Evolutionary conservation across 352 stramenopile genomes (phyloP), one percentile per base, ranked within the genome.

Genomic region (Globisporangium camurandrum): DNA sequence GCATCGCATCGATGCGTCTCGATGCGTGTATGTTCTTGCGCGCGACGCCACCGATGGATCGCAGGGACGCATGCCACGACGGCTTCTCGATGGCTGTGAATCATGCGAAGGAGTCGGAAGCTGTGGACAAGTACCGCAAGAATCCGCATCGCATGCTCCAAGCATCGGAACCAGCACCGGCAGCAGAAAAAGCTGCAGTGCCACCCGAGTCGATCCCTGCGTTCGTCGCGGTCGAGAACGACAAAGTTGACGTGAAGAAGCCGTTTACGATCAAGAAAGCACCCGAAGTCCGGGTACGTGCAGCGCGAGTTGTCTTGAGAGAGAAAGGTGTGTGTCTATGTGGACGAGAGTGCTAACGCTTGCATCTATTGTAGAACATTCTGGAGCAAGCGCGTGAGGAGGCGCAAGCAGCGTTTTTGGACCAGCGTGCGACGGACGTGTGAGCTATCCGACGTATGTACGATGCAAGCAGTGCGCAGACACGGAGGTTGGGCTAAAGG

Each of bases 331-430:
- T 38, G 31, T 53, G 22, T 46, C 26, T 28, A 24, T 26, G 23
- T 7, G 3, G 33, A 5, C 10, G 33, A 38, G 10, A 38, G 33
- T 12, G 10, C 33, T 39, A 5, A 20, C 33, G 5, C 33, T 20
- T 17, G 11, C 33, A 17, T 39, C 1, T 12, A 17, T 19, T 39
- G 33, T 43, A 79, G 68, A 75, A 68, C 54, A 46, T 79, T 28
- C 47, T 75, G 51, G 57, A 79, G n/a, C 51, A 69, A 0, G 68
- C 68, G 10, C 68, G 68, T 24, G 59, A 60, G 49, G 65, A 78
- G 55, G 62, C 62, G 33, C 52, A 58, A 23, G 49, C 46, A 10
- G 66, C 66, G 1, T 79, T 72, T 40, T 26, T 41, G 20, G 54
- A 55, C 42, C 45, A 47, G 61, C 54, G 48, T 48, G 47, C 48